These are phyloP conservation scores for Balansia obtecta DNA, from an alignment of 2,329 filamentous ascomycete genomes.

Conservation along the genomic window DNA sequence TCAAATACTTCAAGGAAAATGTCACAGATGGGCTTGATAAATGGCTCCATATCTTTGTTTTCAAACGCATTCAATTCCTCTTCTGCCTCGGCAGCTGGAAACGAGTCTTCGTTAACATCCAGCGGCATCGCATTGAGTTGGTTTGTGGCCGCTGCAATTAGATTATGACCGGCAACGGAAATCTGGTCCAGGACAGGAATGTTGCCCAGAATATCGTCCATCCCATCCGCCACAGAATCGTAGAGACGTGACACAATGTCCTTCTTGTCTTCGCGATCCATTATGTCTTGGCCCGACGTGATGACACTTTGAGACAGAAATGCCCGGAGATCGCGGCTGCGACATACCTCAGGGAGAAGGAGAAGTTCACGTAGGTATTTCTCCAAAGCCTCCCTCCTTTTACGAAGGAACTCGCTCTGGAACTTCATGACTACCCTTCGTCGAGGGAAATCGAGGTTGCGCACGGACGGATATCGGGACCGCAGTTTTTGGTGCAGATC, in stretches of 20 bases:
- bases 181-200: constrained; percentile 92
- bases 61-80: constrained; percentile 91
- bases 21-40: constrained; percentile 97
- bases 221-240: constrained; percentile 91
- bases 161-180: constrained; percentile 81
- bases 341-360: constrained; percentile 82
- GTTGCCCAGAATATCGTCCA: constrained; percentile 95
- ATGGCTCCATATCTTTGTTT: constrained; percentile 77
- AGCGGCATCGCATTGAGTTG: constrained; percentile 46
- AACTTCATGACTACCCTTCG: constrained; percentile 92
- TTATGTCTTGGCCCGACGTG: constrained; percentile 43
- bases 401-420: constrained; percentile 89
- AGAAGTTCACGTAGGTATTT: constrained; percentile 74
- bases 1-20: constrained; percentile 95
- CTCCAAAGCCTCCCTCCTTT: constrained; percentile 72
- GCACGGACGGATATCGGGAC: constrained; percentile 72
- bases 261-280: constrained; percentile 53
- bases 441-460: constrained; percentile 82
- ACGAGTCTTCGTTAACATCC: constrained; percentile 37
- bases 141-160: constrained; percentile 64
- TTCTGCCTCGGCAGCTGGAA: constrained; percentile 63
- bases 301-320: constrained; percentile 86
- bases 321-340: constrained; percentile 78
- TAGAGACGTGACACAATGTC: constrained; percentile 93
- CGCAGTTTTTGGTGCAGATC: constrained; percentile 86